Percentiles rank a stretch among this genome's conserved stretches.
phyloP scores from a whole-genome alignment of 2,329 filamentous ascomycete genomes.

The Ophiocordyceps camponoti-rufipedis region DNA sequence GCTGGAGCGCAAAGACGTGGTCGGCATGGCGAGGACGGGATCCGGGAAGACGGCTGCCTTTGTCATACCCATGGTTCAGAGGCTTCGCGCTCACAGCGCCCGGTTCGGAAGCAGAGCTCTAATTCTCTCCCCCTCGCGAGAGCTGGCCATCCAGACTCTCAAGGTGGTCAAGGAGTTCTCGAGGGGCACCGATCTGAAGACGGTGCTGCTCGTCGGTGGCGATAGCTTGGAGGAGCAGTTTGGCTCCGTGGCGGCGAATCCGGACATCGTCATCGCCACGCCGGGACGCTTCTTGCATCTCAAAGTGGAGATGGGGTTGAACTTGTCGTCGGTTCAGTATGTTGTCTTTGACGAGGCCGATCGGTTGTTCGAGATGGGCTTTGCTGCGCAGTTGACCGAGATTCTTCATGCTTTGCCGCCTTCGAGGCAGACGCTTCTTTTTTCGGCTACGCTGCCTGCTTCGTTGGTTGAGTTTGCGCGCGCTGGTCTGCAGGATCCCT shows the following conservation, averaged over 20 bases:
- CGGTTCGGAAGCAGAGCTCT: slow-evolving; percentile 74
- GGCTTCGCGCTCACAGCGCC: slow-evolving; percentile 70
- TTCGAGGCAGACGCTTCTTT: slow-evolving; percentile 76
- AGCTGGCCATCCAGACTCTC: slow-evolving; percentile 83
- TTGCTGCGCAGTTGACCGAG: slow-evolving; percentile 80
- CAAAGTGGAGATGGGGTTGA: slow-evolving; percentile 88
- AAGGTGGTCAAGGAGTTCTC: slow-evolving; percentile 94
- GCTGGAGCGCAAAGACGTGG: slow-evolving; percentile 82
- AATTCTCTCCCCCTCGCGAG: slow-evolving; percentile 81
- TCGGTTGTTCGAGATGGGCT: slow-evolving; percentile 96
- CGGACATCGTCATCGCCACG: slow-evolving; percentile 93
- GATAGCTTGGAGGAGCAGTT: slow-evolving; percentile 95
- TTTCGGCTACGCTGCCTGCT: slow-evolving; percentile 87
- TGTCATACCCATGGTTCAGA: slow-evolving; percentile 96
- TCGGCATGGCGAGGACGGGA: slow-evolving; percentile 96
- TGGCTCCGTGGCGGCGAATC: slow-evolving; percentile 77
- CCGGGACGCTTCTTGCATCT: slow-evolving; percentile 91
- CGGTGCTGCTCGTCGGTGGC: slow-evolving; percentile 81
- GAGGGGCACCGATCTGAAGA: slow-evolving; percentile 76
- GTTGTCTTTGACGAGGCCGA: slow-evolving; percentile 97
- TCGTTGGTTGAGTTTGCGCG: slow-evolving; percentile 91
- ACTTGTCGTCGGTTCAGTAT: slow-evolving; percentile 80
- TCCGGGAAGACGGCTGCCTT: slow-evolving; percentile 98
- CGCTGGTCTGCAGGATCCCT: slow-evolving; percentile 83
- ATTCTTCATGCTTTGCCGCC: slow-evolving; percentile 77